Conservation (phyloP, 352 stramenopile species). For the Phytophthora lateralis region DNA sequence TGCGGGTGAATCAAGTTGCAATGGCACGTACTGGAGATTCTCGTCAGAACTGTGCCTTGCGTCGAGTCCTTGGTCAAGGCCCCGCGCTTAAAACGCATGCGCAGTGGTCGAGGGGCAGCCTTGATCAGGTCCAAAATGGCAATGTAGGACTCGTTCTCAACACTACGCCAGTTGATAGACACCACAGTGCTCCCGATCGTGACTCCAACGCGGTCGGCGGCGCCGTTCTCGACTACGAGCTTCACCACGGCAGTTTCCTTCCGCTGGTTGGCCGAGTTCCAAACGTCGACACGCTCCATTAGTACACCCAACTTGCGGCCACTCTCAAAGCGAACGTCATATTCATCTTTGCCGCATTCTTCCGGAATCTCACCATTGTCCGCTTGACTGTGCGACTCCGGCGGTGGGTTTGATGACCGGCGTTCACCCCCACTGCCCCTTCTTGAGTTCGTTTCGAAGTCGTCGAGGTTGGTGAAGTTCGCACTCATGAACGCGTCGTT, state of each 20-base stretch:
- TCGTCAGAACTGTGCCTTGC: slow-evolving; percentile 70
- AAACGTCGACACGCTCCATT: slow-evolving; percentile 82
- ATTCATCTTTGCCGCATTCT: slow-evolving; percentile 62
- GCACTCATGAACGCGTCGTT: slow-evolving; percentile 65
- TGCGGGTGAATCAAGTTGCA: neutral
- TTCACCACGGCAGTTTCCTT: slow-evolving; percentile 80
- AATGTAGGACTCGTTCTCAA: slow-evolving; percentile 66
- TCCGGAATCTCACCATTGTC: slow-evolving; percentile 28
- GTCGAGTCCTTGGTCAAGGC: slow-evolving; percentile 71
- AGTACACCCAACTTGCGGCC: slow-evolving; percentile 82
- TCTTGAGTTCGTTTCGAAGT: slow-evolving; percentile 35
- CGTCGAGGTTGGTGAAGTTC: slow-evolving; percentile 70
- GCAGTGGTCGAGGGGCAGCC: slow-evolving; percentile 70
- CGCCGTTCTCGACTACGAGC: slow-evolving; percentile 79
- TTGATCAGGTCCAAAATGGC: slow-evolving; percentile 80
- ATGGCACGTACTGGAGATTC: slow-evolving; percentile 73
- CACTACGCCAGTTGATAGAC: slow-evolving; percentile 65
- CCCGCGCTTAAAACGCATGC: slow-evolving; percentile 74
- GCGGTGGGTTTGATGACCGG: slow-evolving; percentile 22
- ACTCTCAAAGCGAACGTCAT: slow-evolving; percentile 79
- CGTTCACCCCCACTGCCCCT: slow-evolving; percentile 13
- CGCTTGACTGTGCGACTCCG: slow-evolving; percentile 1
- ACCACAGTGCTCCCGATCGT: slow-evolving; percentile 72
- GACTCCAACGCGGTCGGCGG: slow-evolving; percentile 71
- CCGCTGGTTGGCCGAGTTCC: slow-evolving; percentile 55